Evolutionary conservation across 2,329 filamentous ascomycete genomes (phyloP).

Genomic region (Ophiostoma piceae): DNA sequence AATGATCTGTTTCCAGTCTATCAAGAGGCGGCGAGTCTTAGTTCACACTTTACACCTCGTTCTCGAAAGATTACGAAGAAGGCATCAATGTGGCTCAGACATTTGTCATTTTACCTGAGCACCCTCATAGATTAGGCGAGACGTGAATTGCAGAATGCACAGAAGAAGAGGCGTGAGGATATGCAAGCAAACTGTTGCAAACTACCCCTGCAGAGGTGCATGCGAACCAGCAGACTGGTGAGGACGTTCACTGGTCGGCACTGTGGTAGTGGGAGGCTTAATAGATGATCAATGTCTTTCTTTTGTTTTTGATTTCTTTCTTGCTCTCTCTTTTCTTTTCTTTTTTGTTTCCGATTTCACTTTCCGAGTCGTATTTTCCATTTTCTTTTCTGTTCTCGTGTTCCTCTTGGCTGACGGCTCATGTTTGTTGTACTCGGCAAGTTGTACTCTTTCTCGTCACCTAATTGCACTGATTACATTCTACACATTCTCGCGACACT

Average conservation of each 20-base stretch:
- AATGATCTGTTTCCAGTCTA: background rate
- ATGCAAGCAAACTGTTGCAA: background rate
- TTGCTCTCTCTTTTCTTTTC: background rate
- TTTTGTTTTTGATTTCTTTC: background rate
- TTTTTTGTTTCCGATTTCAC: background rate
- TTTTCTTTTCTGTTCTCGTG: background rate
- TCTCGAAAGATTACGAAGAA: background rate
- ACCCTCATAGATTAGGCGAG: background rate
- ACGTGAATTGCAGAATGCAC: background rate
- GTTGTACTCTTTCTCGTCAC: background rate
- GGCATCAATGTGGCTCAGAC: background rate
- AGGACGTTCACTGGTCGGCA: background rate
- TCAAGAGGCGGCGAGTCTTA: background rate
- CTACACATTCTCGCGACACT: background rate
- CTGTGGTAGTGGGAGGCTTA: background rate
- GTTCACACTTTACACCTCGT: background rate
- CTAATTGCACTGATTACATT: background rate
- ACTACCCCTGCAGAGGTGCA: conserved; percentile 8
- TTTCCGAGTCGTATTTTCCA: background rate
- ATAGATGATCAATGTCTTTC: background rate
- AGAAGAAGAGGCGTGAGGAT: background rate
- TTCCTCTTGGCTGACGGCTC: too few species aligned
- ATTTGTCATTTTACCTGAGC: background rate
- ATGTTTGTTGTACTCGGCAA: background rate
- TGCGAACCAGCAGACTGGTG: conserved; percentile 3